phyloP scores from a whole-genome alignment of 306 rosid genomes.

The Ceratonia siliqua region DNA sequence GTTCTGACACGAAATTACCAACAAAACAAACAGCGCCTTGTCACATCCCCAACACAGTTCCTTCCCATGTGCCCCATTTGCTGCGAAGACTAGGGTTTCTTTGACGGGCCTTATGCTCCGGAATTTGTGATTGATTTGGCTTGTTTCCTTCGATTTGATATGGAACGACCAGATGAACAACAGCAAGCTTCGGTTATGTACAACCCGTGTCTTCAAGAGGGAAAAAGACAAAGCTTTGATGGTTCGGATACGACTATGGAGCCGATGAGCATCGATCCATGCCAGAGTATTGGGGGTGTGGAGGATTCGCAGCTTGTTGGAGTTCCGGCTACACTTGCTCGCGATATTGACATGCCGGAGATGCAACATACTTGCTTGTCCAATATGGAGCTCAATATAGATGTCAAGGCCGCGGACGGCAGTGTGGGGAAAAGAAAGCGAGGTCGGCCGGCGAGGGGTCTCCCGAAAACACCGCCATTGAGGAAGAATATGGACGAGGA shows the following conservation, averaged over 20 bases:
- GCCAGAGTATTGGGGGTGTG: constrained; percentile 21
- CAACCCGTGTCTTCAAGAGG: constrained; percentile 19
- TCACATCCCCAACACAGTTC: constrained; percentile 53
- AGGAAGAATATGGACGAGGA: constrained; percentile 67
- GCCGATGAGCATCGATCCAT: constrained; percentile 36
- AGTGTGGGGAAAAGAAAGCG: constrained; percentile 58
- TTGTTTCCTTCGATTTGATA: constrained; percentile 13
- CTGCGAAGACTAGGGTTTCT: constrained; percentile 56
- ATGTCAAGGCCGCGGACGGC: constrained; percentile 36
- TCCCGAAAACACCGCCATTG: constrained; percentile 40
- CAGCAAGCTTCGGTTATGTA: neutral
- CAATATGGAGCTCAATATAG: constrained; percentile 8
- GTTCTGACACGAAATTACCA: constrained; percentile 42
- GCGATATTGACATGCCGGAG: constrained; percentile 30
- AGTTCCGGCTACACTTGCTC: constrained; percentile 10
- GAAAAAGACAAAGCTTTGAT: neutral
- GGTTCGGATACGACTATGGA: constrained; percentile 16
- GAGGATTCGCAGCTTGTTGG: constrained; percentile 46
- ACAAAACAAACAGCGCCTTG: constrained; percentile 42
- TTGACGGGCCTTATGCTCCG: constrained; percentile 29
- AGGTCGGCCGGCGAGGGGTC: constrained; percentile 74
- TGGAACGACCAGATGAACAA: constrained; percentile 33
- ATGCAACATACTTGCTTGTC: constrained; percentile 14
- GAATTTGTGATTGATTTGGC: neutral
- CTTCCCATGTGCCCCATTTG: constrained; percentile 44